phyloP scores from a whole-genome alignment of 164 flowering plant species.

The Cinnamomum chago region DNA sequence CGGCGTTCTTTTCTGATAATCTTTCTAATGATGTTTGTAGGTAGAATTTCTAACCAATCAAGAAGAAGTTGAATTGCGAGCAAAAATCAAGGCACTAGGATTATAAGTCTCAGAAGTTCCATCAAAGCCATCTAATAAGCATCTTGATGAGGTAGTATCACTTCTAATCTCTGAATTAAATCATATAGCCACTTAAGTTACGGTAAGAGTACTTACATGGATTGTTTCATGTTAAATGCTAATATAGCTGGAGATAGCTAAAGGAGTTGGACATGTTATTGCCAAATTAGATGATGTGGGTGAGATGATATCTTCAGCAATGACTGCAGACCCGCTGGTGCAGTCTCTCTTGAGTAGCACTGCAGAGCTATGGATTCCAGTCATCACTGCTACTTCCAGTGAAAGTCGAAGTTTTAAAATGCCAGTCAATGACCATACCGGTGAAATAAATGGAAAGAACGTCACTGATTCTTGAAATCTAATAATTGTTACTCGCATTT shows the following conservation, averaged over 20 bases:
- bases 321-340: conserved; percentile 83
- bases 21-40: conserved; percentile 22
- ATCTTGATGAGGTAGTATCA: conserved; percentile 63
- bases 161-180: not conserved
- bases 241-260: conserved; percentile 74
- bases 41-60: conserved; percentile 76
- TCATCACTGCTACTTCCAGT: conserved; percentile 79
- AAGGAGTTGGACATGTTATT: conserved; percentile 73
- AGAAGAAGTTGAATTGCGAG: conserved; percentile 87
- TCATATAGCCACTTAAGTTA: not conserved
- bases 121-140: conserved; percentile 35
- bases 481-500: not conserved
- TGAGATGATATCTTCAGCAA: conserved; percentile 80
- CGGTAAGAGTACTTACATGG: not conserved
- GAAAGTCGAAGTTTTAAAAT: conserved; percentile 59
- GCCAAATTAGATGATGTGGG: conserved; percentile 77
- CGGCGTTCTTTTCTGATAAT: not conserved
- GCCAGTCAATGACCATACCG: conserved; percentile 26
- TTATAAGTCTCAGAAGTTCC: conserved; percentile 80
- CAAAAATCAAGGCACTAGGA: conserved; percentile 83
- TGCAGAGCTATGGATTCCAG: conserved; percentile 93
- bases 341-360: conserved; percentile 65
- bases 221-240: conserved; percentile 6
- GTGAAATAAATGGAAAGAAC: conserved; percentile 24
- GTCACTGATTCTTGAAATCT: conserved; percentile 5